These are phyloP conservation scores for Penicilliopsis zonata DNA, from an alignment of 495 filamentous ascomycete genomes.

Conservation along the genomic window DNA sequence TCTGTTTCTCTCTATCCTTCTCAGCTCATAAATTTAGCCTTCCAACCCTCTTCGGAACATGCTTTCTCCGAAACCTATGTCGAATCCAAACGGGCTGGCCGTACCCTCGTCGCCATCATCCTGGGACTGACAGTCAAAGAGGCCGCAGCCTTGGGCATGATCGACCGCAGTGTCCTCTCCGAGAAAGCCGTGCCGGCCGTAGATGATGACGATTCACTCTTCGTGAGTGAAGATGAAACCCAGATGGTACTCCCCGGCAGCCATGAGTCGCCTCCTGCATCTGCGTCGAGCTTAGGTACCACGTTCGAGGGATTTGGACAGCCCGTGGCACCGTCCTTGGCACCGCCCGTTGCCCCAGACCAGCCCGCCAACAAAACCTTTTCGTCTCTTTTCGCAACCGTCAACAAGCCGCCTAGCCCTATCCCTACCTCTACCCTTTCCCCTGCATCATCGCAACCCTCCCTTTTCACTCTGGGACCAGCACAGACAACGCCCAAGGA, in stretches of 20 bases:
- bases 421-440: conserved; percentile 1
- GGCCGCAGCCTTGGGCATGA: conserved; percentile 32
- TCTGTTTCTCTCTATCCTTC: background rate
- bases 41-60: conserved; percentile 34
- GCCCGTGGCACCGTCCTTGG: no score
- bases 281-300: conserved; percentile 3
- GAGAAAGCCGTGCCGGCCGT: conserved; percentile 2
- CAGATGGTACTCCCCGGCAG: no score
- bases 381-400: conserved; percentile 10
- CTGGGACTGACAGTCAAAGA: conserved; percentile 39
- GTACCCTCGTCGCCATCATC: conserved; percentile 35
- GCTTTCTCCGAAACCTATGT: conserved; percentile 37
- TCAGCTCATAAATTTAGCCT: conserved; percentile 11
- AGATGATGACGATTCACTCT: conserved; percentile 30
- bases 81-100: conserved; percentile 37
- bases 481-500: no score
- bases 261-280: conserved; percentile 1
- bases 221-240: conserved; percentile 31
- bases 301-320: conserved; percentile 7
- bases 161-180: conserved; percentile 23
- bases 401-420: conserved; percentile 1
- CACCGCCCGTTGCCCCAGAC: no score
- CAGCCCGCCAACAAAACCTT: no score
- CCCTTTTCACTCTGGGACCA: no score
- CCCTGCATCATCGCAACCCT: no score